These are phyloP conservation scores for Picochlorum costavermella DNA, from an alignment of 139 green algal genomes.

Conservation along the genomic window DNA sequence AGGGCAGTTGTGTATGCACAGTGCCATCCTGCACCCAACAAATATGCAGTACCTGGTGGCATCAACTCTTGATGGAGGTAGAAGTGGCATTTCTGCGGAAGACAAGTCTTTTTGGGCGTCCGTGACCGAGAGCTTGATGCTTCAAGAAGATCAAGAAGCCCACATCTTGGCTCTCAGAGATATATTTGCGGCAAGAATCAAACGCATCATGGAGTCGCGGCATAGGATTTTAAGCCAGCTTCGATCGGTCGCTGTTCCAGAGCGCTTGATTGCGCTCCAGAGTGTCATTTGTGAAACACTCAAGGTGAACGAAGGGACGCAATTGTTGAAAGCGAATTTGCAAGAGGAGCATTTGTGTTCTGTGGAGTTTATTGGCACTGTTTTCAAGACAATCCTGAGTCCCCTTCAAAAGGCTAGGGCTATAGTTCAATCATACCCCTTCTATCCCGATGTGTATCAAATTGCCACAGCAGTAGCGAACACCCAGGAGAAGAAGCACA, in stretches of 20 bases:
- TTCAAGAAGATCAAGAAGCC: constrained; percentile 20
- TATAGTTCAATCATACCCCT: constrained; percentile 38
- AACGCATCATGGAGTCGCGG: constrained; percentile 26
- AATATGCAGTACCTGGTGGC: constrained; percentile 40
- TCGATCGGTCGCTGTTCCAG: constrained; percentile 26
- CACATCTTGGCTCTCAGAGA: constrained; percentile 23
- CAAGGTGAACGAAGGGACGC: constrained; percentile 35
- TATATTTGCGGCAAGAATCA: constrained; percentile 33
- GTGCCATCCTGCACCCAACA: constrained; percentile 30
- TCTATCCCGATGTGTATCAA: constrained; percentile 35
- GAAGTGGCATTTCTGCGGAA: constrained; percentile 20
- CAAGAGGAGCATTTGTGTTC: constrained; percentile 37
- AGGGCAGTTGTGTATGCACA: constrained; percentile 35
- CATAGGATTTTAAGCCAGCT: constrained; percentile 26
- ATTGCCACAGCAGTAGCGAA: constrained; percentile 22
- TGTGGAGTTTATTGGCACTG: constrained; percentile 39
- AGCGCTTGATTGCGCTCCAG: constrained; percentile 31
- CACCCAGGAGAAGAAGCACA: neutral
- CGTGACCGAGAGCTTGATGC: constrained; percentile 17
- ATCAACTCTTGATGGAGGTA: constrained; percentile 28
- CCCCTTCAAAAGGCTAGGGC: constrained; percentile 32
- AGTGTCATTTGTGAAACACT: constrained; percentile 30
- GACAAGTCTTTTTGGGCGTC: constrained; percentile 22
- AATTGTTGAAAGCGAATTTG: constrained; percentile 32
- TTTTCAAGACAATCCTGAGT: constrained; percentile 36